phyloP scores from a whole-genome alignment of 139 green algal genomes.

The Diplosphaera chodatii region DNA sequence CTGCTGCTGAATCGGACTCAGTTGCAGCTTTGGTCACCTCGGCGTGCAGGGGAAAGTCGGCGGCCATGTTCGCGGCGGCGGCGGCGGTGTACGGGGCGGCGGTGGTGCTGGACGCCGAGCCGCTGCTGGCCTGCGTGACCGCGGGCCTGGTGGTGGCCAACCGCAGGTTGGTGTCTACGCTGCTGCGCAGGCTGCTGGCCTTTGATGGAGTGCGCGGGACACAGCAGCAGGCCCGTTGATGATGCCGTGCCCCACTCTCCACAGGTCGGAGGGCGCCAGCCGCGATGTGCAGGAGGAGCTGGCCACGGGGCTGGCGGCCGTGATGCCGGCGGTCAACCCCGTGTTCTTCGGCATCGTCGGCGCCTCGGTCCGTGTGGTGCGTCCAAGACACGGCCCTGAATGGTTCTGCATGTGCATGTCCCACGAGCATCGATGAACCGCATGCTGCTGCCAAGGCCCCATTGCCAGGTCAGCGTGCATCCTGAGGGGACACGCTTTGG shows the following conservation, averaged over 20 bases:
- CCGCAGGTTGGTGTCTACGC: constrained; percentile 25
- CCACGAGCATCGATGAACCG: neutral
- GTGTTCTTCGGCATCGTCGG: constrained; percentile 83
- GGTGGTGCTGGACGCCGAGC: constrained; percentile 57
- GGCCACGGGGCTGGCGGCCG: constrained; percentile 26
- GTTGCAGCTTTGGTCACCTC: too few species aligned
- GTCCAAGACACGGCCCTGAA: neutral
- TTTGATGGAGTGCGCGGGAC: too few species aligned
- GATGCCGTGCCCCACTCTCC: too few species aligned
- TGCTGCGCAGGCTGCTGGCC: neutral
- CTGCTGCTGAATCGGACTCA: too few species aligned
- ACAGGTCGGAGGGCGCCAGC: constrained; percentile 27
- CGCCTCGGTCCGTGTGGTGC: constrained; percentile 62
- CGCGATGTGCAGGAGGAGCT: constrained; percentile 49
- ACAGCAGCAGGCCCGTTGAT: too few species aligned
- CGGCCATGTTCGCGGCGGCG: constrained; percentile 5
- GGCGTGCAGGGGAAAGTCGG: constrained; percentile 8
- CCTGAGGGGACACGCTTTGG: too few species aligned
- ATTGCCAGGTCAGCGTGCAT: too few species aligned
- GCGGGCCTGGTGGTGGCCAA: constrained; percentile 68
- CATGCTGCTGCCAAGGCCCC: neutral
- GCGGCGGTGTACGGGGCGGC: constrained; percentile 36
- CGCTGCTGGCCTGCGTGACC: constrained; percentile 77
- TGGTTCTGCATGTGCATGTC: neutral
- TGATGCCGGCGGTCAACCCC: constrained; percentile 67